These are phyloP conservation scores for Monosporascus sp. DNA, from an alignment of 2,329 filamentous ascomycete genomes.

Conservation along the genomic window DNA sequence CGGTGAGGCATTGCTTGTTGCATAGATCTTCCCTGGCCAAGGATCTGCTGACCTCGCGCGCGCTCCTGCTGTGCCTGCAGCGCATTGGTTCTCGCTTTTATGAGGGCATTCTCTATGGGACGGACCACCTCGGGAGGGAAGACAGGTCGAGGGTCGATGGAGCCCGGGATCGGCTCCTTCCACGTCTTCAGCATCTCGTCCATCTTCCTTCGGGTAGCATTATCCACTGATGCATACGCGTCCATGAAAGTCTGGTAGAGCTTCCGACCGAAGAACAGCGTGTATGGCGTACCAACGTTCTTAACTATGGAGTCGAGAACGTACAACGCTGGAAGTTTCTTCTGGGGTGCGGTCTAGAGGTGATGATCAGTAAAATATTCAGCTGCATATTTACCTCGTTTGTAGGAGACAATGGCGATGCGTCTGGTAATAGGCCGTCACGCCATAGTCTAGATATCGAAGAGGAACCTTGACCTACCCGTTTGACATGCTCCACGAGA, in stretches of 20 bases:
- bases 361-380: background rate
- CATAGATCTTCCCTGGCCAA: slow-evolving; percentile 44
- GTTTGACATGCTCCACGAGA: slow-evolving; percentile 87
- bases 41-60: slow-evolving; percentile 49
- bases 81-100: slow-evolving; percentile 66
- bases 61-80: slow-evolving; percentile 55
- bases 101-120: slow-evolving; percentile 89
- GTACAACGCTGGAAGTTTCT: slow-evolving; percentile 93
- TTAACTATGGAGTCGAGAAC: slow-evolving; percentile 98
- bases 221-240: slow-evolving; percentile 85
- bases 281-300: slow-evolving; percentile 97
- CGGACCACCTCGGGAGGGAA: slow-evolving; percentile 83
- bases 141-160: slow-evolving; percentile 85
- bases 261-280: slow-evolving; percentile 85
- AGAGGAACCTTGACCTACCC: slow-evolving; percentile 58
- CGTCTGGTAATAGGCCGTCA: background rate
- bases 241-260: slow-evolving; percentile 96
- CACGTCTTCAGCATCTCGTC: slow-evolving; percentile 97
- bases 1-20: slow-evolving; percentile 56
- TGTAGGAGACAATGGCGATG: background rate
- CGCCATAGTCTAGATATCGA: slow-evolving; percentile 7
- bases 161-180: slow-evolving; percentile 94
- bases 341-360: slow-evolving; percentile 71
- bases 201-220: slow-evolving; percentile 78
- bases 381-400: background rate